These are phyloP conservation scores for Aspergillus diversus DNA, from an alignment of 495 filamentous ascomycete genomes.

Conservation along the genomic window DNA sequence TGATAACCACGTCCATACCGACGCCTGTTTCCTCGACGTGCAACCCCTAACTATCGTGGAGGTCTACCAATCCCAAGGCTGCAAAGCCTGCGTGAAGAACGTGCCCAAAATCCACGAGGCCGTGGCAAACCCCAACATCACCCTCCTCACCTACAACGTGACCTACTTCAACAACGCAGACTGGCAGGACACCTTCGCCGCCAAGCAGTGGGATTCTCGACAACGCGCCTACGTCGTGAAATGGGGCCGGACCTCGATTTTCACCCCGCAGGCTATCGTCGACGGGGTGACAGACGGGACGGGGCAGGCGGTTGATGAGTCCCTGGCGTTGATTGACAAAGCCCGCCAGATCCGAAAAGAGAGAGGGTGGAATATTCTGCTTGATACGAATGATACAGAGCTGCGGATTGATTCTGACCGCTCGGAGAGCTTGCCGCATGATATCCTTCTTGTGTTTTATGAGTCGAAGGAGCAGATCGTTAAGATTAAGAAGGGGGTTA, in stretches of 20 bases:
- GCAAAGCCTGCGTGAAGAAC: conserved; percentile 18
- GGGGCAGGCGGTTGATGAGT: not conserved
- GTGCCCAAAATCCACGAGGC: conserved; percentile 16
- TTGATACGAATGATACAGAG: conserved; percentile 17
- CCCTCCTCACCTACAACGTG: conserved; percentile 17
- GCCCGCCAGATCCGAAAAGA: not conserved
- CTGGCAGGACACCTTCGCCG: conserved; percentile 15
- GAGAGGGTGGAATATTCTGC: conserved; percentile 11
- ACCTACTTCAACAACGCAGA: conserved; percentile 13
- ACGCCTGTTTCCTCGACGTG: conserved; percentile 16
- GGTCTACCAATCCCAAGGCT: conserved; percentile 19
- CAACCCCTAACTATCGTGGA: conserved; percentile 11
- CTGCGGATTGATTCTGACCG: conserved; percentile 16
- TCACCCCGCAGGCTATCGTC: conserved; percentile 14
- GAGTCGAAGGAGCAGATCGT: conserved; percentile 6
- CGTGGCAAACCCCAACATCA: conserved; percentile 6
- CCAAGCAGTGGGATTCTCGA: conserved; percentile 10
- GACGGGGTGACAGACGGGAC: conserved; percentile 13
- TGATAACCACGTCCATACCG: conserved; percentile 17
- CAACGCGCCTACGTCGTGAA: conserved; percentile 12
- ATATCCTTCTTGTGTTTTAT: conserved; percentile 6
- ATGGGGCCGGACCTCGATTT: conserved; percentile 11
- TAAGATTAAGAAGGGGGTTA: conserved; percentile 14
- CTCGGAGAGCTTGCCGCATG: not conserved
- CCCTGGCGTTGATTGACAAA: not conserved